phyloP scores from a whole-genome alignment of 768 basidiomycete species.

The Fibroporia radiculosa region DNA sequence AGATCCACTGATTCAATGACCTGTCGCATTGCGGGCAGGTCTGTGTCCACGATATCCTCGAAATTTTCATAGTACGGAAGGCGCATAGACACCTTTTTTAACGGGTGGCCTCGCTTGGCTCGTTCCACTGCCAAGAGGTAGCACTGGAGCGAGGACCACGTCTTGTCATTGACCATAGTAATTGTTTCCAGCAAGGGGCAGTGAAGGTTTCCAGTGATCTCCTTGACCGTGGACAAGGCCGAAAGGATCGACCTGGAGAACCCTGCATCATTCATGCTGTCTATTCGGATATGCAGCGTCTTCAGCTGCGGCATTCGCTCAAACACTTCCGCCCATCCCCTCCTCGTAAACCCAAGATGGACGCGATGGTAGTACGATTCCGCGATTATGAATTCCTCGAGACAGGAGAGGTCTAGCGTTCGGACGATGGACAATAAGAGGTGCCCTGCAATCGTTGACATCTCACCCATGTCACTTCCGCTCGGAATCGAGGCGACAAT shows the following conservation, averaged over 20 bases:
- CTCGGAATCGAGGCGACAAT: conserved; percentile 13
- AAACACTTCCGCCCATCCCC: conserved; percentile 19
- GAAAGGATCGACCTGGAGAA: conserved; percentile 19
- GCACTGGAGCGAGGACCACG: conserved; percentile 23
- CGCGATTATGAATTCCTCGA: conserved; percentile 21
- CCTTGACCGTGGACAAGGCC: conserved; percentile 16
- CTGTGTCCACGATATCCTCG: conserved; percentile 21
- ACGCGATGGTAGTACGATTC: conserved; percentile 18
- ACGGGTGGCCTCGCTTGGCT: conserved; percentile 12
- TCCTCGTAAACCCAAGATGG: conserved; percentile 15
- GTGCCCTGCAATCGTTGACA: conserved; percentile 17
- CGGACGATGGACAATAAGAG: conserved; percentile 15
- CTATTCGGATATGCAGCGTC: conserved; percentile 17
- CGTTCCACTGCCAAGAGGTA: conserved; percentile 19
- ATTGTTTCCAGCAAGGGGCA: conserved; percentile 20
- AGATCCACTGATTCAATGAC: conserved; percentile 21
- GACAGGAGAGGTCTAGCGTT: conserved; percentile 15
- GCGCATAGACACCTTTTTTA: conserved; percentile 19
- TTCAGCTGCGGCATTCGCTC: conserved; percentile 18
- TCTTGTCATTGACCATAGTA: conserved; percentile 18
- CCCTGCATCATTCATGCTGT: conserved; percentile 18
- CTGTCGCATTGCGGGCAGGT: conserved; percentile 17
- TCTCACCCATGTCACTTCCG: conserved; percentile 18
- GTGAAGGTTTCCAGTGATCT: conserved; percentile 12
- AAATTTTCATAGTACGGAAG: conserved; percentile 22